phyloP scores from a whole-genome alignment of 2,329 filamentous ascomycete species.

The Incumbomyces lentus region DNA sequence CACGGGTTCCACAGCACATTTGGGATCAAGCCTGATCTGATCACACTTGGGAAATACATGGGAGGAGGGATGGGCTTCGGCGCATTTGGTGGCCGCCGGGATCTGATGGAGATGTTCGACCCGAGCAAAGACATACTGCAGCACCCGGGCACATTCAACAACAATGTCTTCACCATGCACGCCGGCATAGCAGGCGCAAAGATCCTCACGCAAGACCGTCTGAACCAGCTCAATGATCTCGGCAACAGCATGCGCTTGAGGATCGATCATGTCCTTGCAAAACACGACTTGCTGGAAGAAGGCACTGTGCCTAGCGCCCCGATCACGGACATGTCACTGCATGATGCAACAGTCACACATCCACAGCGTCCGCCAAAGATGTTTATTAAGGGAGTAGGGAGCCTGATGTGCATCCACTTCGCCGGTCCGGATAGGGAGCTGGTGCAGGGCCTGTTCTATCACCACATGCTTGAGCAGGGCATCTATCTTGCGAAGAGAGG shows the following conservation, averaged over 20 bases:
- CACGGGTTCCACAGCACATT: constrained; percentile 37
- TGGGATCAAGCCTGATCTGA: constrained; percentile 47
- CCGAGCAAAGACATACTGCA: constrained; percentile 34
- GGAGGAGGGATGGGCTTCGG: constrained; percentile 59
- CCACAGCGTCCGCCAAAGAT: constrained; percentile 18
- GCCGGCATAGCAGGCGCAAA: constrained; percentile 37
- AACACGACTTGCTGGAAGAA: constrained; percentile 9
- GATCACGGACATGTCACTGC: constrained; percentile 4
- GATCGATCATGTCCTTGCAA: constrained; percentile 15
- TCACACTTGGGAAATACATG: constrained; percentile 56
- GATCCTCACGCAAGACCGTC: constrained; percentile 16
- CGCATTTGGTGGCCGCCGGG: constrained; percentile 51
- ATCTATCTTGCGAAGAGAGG: constrained; percentile 25
- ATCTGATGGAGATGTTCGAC: constrained; percentile 51
- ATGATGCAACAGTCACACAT: constrained; percentile 7
- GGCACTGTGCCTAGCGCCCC: constrained; percentile 3
- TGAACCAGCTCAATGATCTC: constrained; percentile 21
- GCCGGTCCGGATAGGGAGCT: constrained; percentile 12
- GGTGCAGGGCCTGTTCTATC: constrained; percentile 23
- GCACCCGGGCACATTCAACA: constrained; percentile 59
- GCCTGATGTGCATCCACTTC: constrained; percentile 25
- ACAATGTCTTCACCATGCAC: constrained; percentile 53
- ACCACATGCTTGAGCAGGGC: constrained; percentile 22
- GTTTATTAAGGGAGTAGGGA: constrained; percentile 25
- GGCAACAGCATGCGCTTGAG: constrained; percentile 20